phyloP scores from a whole-genome alignment of 805 yeast genomes.

The Torulaspora maleeae region DNA sequence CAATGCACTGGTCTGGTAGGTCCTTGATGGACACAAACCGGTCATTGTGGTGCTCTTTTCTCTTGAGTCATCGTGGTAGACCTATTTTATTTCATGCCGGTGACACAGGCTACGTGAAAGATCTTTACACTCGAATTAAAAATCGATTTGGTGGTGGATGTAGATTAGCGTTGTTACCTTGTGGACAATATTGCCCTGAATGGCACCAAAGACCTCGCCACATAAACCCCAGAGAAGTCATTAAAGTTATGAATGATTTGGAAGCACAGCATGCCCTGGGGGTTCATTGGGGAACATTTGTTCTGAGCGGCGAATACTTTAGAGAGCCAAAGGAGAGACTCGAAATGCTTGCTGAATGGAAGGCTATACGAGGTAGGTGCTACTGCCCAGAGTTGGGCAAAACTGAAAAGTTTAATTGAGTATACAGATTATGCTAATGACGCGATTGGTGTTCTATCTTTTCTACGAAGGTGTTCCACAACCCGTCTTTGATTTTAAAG shows the following conservation, averaged over 20 bases:
- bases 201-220: slow-evolving; percentile 94
- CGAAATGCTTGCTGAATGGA: slow-evolving; percentile 43
- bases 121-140: slow-evolving; percentile 63
- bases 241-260: slow-evolving; percentile 60
- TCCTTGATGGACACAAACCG: slow-evolving; percentile 72
- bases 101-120: slow-evolving; percentile 85
- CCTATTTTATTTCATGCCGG: slow-evolving; percentile 89
- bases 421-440: neutral
- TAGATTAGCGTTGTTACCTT: slow-evolving; percentile 71
- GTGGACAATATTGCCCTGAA: slow-evolving; percentile 92
- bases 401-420: slow-evolving; percentile 47
- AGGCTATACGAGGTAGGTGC: slow-evolving; percentile 38
- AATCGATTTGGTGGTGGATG: slow-evolving; percentile 55
- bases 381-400: slow-evolving; percentile 71
- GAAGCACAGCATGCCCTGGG: slow-evolving; percentile 66
- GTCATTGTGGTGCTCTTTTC: slow-evolving; percentile 85
- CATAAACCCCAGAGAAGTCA: slow-evolving; percentile 72
- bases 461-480: slow-evolving; percentile 42
- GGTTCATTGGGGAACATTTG: slow-evolving; percentile 96
- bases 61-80: slow-evolving; percentile 59
- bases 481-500: slow-evolving; percentile 64
- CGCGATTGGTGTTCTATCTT: neutral
- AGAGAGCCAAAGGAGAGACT: slow-evolving; percentile 72
- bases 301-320: slow-evolving; percentile 81
- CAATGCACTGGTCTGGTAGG: slow-evolving; percentile 97